Evolutionary conservation across 75 land plant species (phyloP).

Genomic region (Pinus tabuliformis): DNA sequence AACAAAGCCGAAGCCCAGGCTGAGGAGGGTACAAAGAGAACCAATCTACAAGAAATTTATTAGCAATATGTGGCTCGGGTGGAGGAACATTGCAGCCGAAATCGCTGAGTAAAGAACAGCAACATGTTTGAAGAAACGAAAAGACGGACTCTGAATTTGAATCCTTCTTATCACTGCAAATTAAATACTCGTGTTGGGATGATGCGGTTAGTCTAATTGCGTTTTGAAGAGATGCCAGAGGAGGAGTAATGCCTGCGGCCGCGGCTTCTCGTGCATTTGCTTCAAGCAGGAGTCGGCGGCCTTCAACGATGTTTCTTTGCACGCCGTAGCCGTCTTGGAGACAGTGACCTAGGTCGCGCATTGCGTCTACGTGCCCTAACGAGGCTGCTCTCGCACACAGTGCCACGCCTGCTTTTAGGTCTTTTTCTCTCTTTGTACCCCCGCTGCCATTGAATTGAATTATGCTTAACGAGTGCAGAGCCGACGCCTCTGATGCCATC

Average conservation of each 20-base stretch:
- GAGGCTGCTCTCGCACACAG: conserved; percentile 81
- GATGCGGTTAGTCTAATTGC: background rate
- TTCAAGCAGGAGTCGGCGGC: conserved; percentile 58
- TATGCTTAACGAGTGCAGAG: conserved; percentile 80
- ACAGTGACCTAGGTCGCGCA: conserved; percentile 89
- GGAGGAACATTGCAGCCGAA: conserved; percentile 82
- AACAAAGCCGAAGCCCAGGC: conserved; percentile 61
- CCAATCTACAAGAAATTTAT: conserved; percentile 76
- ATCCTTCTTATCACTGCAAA: background rate
- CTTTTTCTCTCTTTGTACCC: conserved; percentile 80
- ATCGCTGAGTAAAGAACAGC: conserved; percentile 73
- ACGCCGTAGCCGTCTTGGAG: conserved; percentile 87
- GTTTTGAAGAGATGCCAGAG: background rate
- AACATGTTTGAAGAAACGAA: conserved; percentile 9
- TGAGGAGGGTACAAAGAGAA: conserved; percentile 28
- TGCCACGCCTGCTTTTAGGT: conserved; percentile 87
- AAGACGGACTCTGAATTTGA: background rate
- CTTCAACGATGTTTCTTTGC: conserved; percentile 34
- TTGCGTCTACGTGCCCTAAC: conserved; percentile 81
- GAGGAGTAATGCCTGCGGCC: conserved; percentile 17
- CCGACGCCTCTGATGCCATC: conserved; percentile 64
- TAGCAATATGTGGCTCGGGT: conserved; percentile 73
- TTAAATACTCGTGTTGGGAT: background rate
- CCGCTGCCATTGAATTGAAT: conserved; percentile 96
- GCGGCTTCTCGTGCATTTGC: conserved; percentile 70